phyloP scores from a whole-genome alignment of 768 basidiomycete genomes.

The Pulveroboletus frians region DNA sequence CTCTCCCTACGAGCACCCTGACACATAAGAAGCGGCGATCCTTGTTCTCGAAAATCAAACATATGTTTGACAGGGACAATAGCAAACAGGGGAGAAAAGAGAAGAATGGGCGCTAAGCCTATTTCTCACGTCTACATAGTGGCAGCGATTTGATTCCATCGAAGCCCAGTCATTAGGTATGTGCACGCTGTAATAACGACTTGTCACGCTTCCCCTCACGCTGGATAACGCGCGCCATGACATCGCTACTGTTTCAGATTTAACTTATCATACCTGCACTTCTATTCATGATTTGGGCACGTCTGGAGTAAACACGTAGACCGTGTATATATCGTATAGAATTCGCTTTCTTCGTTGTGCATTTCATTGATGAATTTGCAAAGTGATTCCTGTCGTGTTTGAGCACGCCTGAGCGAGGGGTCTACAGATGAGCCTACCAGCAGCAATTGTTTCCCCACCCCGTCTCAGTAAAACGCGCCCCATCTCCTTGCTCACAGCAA shows the following conservation, averaged over 20 bases:
- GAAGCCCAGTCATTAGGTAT: slow-evolving; percentile 1
- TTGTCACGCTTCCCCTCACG: slow-evolving; percentile 14
- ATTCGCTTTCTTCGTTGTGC: slow-evolving; percentile 1
- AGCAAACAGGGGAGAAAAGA: slow-evolving; percentile 35
- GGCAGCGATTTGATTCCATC: background rate
- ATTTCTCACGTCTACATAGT: background rate
- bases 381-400: slow-evolving; percentile 38
- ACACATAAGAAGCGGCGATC: slow-evolving; percentile 49
- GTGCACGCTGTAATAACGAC: slow-evolving; percentile 10
- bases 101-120: slow-evolving; percentile 20
- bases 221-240: slow-evolving; percentile 6
- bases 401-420: background rate
- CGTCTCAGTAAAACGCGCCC: slow-evolving; percentile 83
- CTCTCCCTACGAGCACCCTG: slow-evolving; percentile 33
- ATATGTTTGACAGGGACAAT: slow-evolving; percentile 49
- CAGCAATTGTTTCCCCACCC: slow-evolving; percentile 90
- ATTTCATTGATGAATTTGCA: slow-evolving; percentile 35
- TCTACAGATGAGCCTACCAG: slow-evolving; percentile 47
- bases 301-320: slow-evolving; percentile 9
- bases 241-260: slow-evolving; percentile 14
- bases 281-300: slow-evolving; percentile 7
- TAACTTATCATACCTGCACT: slow-evolving; percentile 17
- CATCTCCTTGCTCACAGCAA: slow-evolving; percentile 91
- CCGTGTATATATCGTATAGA: slow-evolving; percentile 13
- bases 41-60: slow-evolving; percentile 49